Base-by-base conservation (phyloP, 129 eudicot species). In the Centaurea solstitialis region DNA sequence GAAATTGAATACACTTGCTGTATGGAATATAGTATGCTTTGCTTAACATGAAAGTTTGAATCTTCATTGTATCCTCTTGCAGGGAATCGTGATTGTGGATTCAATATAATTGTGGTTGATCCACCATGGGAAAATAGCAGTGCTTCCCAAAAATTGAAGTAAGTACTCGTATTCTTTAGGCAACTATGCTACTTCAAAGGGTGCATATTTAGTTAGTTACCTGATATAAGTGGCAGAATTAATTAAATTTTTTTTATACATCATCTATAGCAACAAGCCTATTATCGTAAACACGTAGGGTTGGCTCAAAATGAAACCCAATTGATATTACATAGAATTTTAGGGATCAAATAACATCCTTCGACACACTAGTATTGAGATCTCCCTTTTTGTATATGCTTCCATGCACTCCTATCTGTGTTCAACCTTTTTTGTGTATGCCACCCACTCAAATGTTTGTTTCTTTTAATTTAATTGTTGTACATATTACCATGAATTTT, bases 121-220 rank as follows among this genome's bases (percentile, higher is more conserved):
- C 99, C 99, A 37, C 99, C 99, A 37, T 94, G 99, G 99, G 97
- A 94, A 80, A 94, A 94, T 82, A 86, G 97, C 89, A 92, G 97
- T 78, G 99, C 99, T 17, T 84, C 80, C 84, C 99, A 94, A 84
- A 94, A 94, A 83, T 82, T 67, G 43, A 92, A 83, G 99, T 92
- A 86, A 71, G 96, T 74, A 62, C 53, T 76, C 33, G n/a, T 22
- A 66, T 82, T 59, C 74, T 70, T 67, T 68, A 68, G 23, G 23
- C 57, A 45, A 40, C 66, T 53, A n/a, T 77, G 70, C 74, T 71
- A 40, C 65, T 59, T 37, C 13, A 22, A 76, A 66, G 59, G 84
- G 61, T 50, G 59, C 70, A 21, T 47, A 33, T 18, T 45, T 47
- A 20, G 38, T 70, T 45, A 78, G 26, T 61, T 7, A 20, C 24